phyloP scores from a whole-genome alignment of 345 rosid genomes.

The Gossypium raimondii region DNA sequence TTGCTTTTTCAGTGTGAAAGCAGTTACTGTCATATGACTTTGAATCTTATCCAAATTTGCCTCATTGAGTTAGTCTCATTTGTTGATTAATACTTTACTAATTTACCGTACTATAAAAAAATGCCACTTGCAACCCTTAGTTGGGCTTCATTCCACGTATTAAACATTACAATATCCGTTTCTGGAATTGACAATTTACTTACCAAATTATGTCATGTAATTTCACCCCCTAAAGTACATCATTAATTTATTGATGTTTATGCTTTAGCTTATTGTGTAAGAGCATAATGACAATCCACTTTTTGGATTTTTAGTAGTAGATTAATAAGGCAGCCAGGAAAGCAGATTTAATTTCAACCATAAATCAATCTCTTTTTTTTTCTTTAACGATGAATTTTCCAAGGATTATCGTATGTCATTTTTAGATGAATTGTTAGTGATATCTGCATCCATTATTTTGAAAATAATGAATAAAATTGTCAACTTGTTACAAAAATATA shows the following conservation, averaged over 20 bases:
- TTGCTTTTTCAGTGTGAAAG: not conserved
- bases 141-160: not conserved
- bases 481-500: not conserved
- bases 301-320: not conserved
- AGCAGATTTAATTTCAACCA: not conserved
- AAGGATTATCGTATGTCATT: not conserved
- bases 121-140: not conserved
- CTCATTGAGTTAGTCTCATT: not conserved
- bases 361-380: not conserved
- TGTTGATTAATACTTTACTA: not conserved
- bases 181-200: not conserved
- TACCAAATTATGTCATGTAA: not conserved
- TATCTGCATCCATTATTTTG: not conserved
- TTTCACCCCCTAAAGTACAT: not conserved
- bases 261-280: not conserved
- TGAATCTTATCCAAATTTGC: not conserved
- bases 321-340: not conserved
- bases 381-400: not conserved
- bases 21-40: not conserved
- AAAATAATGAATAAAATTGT: not conserved
- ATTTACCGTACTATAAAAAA: not conserved
- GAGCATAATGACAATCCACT: not conserved
- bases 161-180: not conserved
- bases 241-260: not conserved
- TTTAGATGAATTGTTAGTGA: not conserved